These are phyloP conservation scores for Yamadazyma blattariae DNA, from an alignment of 1,139 yeast genomes.

Conservation along the genomic window DNA sequence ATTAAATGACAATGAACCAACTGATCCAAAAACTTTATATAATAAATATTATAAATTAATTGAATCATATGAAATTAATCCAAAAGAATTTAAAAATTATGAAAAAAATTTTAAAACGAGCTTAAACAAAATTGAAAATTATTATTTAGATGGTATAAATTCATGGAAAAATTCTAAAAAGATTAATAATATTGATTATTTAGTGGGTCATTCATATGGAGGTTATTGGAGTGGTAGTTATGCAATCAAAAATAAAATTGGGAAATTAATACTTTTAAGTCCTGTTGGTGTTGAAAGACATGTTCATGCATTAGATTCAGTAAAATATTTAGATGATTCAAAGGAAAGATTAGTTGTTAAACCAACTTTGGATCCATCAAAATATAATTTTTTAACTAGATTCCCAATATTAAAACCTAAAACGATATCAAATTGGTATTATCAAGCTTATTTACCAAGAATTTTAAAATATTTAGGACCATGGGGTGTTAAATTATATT, in stretches of 20 bases:
- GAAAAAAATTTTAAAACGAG: slow-evolving; percentile 39
- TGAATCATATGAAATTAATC: slow-evolving; percentile 31
- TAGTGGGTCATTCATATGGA: slow-evolving; percentile 47
- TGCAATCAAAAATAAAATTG: slow-evolving; percentile 42
- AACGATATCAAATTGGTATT: slow-evolving; percentile 38
- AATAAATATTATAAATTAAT: slow-evolving; percentile 43
- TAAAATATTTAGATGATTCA: slow-evolving; percentile 33
- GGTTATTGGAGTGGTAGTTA: slow-evolving; percentile 48
- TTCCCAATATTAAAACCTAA: slow-evolving; percentile 37
- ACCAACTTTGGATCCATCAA: slow-evolving; percentile 39
- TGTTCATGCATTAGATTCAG: slow-evolving; percentile 47
- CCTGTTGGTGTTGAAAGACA: slow-evolving; percentile 90
- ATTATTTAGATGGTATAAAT: slow-evolving; percentile 37
- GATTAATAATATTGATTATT: slow-evolving; percentile 33
- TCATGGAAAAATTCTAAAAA: slow-evolving; percentile 33
- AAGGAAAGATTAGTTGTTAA: slow-evolving; percentile 8
- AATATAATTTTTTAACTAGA: slow-evolving; percentile 40
- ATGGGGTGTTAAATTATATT: slow-evolving; percentile 44
- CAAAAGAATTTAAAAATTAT: slow-evolving; percentile 25
- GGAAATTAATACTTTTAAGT: slow-evolving; percentile 68
- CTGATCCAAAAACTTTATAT: slow-evolving; percentile 28
- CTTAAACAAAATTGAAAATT: slow-evolving; percentile 37
- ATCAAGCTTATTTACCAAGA: slow-evolving; percentile 43
- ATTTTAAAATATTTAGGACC: slow-evolving; percentile 49
- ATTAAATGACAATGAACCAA: slow-evolving; percentile 29